Conservation (phyloP, 176 grass and related monocot species). For the Carex kokanica region DNA sequence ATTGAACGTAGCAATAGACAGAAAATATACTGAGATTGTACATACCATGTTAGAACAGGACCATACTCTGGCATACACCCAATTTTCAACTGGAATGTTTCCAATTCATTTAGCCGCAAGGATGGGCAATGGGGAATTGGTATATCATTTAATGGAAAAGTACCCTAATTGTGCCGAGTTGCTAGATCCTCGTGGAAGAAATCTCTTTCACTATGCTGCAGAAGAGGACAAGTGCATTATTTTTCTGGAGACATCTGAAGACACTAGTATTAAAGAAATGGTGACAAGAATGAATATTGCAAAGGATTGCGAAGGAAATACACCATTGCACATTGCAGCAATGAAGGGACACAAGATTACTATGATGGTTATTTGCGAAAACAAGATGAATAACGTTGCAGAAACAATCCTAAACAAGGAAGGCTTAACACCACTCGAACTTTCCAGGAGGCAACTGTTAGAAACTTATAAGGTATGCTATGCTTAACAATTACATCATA, state of each 20-base stretch:
- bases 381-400: no score
- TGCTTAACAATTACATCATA: no score
- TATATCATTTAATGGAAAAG: neutral
- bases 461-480: no score
- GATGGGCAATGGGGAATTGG: neutral
- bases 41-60: neutral
- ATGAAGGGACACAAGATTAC: no score
- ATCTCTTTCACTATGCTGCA: conserved; percentile 1
- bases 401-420: no score
- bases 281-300: neutral
- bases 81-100: neutral
- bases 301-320: neutral
- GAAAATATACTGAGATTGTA: neutral
- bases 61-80: neutral
- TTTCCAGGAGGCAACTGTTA: no score
- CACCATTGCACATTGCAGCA: neutral
- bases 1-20: conserved; percentile 10
- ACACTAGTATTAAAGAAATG: neutral
- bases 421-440: no score
- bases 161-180: neutral
- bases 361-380: no score
- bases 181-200: neutral
- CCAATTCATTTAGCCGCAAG: neutral
- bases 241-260: neutral
- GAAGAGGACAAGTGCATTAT: no score